Percentiles rank a stretch among this genome's conserved stretches.
These are phyloP conservation scores for Tritrichomonas musculus DNA, from an alignment of 208 protist species.

Conservation along the genomic window DNA sequence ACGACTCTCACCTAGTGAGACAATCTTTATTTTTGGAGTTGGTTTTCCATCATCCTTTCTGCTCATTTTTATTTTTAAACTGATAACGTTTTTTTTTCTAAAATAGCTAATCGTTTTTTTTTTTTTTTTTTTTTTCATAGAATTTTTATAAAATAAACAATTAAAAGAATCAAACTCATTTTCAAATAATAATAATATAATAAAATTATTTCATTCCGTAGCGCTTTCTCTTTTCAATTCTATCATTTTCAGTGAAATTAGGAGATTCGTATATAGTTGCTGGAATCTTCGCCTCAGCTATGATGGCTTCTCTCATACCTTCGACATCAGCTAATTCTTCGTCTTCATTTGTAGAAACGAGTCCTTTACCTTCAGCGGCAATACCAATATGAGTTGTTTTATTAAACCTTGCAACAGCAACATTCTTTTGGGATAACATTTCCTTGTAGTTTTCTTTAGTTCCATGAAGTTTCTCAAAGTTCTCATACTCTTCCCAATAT, in stretches of 20 bases:
- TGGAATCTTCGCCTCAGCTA: background rate
- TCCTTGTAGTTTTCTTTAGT: background rate
- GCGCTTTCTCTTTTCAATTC: too few relatives aligned
- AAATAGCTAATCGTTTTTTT: too few relatives aligned
- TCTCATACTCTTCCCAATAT: background rate
- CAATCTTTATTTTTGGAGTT: slow-evolving; percentile 25
- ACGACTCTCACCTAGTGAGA: background rate
- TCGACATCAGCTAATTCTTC: background rate
- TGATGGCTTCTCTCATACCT: background rate
- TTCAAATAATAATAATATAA: too few relatives aligned
- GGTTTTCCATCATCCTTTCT: background rate
- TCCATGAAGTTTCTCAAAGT: background rate
- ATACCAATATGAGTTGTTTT: background rate
- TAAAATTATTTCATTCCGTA: too few relatives aligned
- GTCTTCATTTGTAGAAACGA: background rate
- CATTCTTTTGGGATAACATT: slow-evolving; percentile 29
- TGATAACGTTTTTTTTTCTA: too few relatives aligned
- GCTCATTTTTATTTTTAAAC: background rate
- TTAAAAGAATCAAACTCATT: too few relatives aligned
- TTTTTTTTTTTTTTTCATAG: too few relatives aligned
- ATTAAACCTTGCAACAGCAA: background rate
- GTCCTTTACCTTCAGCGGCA: background rate
- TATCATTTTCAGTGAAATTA: too few relatives aligned
- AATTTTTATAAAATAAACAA: too few relatives aligned
- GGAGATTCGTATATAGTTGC: background rate